Evolutionary conservation across 2,329 filamentous ascomycete species (phyloP).

Genomic region (Cercospora berteroae): DNA sequence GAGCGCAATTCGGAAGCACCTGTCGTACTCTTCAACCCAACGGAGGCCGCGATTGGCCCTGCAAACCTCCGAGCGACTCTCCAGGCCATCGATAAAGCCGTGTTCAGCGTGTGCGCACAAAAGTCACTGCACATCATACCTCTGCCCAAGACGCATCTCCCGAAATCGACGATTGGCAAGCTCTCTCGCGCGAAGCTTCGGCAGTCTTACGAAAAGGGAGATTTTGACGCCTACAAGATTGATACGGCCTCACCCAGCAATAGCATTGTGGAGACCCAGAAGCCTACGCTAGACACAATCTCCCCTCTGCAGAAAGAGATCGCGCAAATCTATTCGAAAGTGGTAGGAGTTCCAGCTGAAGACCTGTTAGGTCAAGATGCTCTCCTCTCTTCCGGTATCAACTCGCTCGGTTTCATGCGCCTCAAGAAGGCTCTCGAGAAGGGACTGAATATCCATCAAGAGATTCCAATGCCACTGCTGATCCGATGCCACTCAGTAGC

Average conservation of each 20-base stretch:
- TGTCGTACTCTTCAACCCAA: slow-evolving; percentile 27
- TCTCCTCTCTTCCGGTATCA: slow-evolving; percentile 22
- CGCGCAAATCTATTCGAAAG: slow-evolving; percentile 19
- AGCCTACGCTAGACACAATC: slow-evolving; percentile 7
- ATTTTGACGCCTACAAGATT: slow-evolving; percentile 19
- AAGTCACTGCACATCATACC: slow-evolving; percentile 24
- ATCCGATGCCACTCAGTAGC: slow-evolving; percentile 24
- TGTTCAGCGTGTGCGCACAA: slow-evolving; percentile 24
- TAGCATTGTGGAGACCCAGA: neutral
- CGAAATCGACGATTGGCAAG: slow-evolving; percentile 29
- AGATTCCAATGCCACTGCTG: slow-evolving; percentile 21
- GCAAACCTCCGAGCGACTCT: slow-evolving; percentile 19
- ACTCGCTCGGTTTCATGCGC: slow-evolving; percentile 24
- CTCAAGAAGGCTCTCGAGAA: slow-evolving; percentile 27
- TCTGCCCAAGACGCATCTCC: slow-evolving; percentile 22
- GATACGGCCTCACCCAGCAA: neutral
- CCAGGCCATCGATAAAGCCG: slow-evolving; percentile 20
- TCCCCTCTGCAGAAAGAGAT: slow-evolving; percentile 24
- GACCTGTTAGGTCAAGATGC: slow-evolving; percentile 19
- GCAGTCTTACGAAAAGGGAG: slow-evolving; percentile 19
- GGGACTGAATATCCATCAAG: slow-evolving; percentile 22
- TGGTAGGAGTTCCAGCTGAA: slow-evolving; percentile 14
- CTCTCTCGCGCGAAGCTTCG: slow-evolving; percentile 26
- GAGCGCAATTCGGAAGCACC: slow-evolving; percentile 23
- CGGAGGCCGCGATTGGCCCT: slow-evolving; percentile 23